phyloP scores from a whole-genome alignment of 495 filamentous ascomycete genomes.

The Aspergillus mulundensis region DNA sequence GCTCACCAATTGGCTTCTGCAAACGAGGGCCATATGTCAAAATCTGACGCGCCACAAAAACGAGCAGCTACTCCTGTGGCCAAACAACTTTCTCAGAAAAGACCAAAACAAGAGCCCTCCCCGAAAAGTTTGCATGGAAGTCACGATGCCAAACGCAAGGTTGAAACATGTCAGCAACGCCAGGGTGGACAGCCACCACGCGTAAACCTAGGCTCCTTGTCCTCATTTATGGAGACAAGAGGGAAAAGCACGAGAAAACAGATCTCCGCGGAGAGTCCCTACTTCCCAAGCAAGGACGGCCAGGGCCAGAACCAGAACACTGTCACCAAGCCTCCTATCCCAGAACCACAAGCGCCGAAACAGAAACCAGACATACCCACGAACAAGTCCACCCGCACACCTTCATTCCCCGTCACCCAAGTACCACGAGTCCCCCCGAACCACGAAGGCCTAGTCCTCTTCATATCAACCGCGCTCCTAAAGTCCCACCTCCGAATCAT shows the following conservation, averaged over 20 bases:
- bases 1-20: too few relatives aligned
- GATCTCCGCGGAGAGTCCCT: conserved; percentile 10
- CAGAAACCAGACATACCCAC: neutral
- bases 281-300: conserved; percentile 6
- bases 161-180: neutral
- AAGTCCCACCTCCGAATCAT: conserved; percentile 24
- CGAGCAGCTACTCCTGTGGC: neutral
- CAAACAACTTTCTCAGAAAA: neutral
- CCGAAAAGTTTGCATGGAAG: neutral
- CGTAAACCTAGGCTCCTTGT: conserved; percentile 21
- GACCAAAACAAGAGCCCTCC: neutral
- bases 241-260: conserved; percentile 1
- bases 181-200: neutral
- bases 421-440: neutral
- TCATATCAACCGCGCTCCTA: conserved; percentile 29
- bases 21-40: too few relatives aligned
- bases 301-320: neutral
- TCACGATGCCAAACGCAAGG: neutral
- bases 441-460: conserved; percentile 12
- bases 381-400: neutral
- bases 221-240: conserved; percentile 31
- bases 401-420: neutral
- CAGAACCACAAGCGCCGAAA: neutral
- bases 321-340: neutral
- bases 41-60: neutral